A percentile compares a stretch with the other conserved stretches of the same genome.
These are phyloP conservation scores for Ophiocordyceps camponoti-floridani DNA, from an alignment of 2,329 filamentous ascomycete genomes.

Conservation along the genomic window DNA sequence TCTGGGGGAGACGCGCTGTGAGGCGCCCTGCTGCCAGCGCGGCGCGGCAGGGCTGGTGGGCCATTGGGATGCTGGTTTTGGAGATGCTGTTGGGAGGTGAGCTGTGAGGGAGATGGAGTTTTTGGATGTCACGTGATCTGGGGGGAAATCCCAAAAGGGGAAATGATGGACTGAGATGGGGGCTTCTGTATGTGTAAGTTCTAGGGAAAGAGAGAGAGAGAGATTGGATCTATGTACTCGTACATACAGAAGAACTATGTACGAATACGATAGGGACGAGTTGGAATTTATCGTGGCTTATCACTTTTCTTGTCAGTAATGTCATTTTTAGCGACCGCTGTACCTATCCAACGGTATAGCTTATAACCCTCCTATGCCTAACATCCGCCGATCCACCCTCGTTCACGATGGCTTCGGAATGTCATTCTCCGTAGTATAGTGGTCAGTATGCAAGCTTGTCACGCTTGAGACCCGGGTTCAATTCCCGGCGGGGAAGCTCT, in stretches of 20 bases:
- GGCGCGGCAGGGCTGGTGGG: slow-evolving; percentile 15
- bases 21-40: slow-evolving; percentile 10
- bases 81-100: not conserved
- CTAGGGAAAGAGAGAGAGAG: too few relatives aligned
- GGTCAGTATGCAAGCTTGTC: slow-evolving; percentile 3
- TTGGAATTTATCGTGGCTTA: too few relatives aligned
- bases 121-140: not conserved
- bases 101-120: not conserved
- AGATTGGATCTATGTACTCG: too few relatives aligned
- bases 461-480: slow-evolving; percentile 3
- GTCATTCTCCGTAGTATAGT: slow-evolving; percentile 2
- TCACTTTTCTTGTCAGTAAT: too few relatives aligned
- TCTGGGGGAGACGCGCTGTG: slow-evolving; percentile 7
- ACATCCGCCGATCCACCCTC: not conserved
- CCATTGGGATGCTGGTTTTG: slow-evolving; percentile 8
- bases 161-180: not conserved
- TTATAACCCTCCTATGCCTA: not conserved
- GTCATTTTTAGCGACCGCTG: too few relatives aligned
- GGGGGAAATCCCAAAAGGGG: not conserved
- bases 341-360: not conserved
- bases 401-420: slow-evolving; percentile 1
- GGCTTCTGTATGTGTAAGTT: too few relatives aligned
- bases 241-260: too few relatives aligned
- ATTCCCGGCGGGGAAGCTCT: slow-evolving; percentile 1
- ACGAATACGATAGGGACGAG: too few relatives aligned